These are phyloP conservation scores for Adansonia grandidieri DNA, from an alignment of 441 rosid genomes.

Conservation along the genomic window DNA sequence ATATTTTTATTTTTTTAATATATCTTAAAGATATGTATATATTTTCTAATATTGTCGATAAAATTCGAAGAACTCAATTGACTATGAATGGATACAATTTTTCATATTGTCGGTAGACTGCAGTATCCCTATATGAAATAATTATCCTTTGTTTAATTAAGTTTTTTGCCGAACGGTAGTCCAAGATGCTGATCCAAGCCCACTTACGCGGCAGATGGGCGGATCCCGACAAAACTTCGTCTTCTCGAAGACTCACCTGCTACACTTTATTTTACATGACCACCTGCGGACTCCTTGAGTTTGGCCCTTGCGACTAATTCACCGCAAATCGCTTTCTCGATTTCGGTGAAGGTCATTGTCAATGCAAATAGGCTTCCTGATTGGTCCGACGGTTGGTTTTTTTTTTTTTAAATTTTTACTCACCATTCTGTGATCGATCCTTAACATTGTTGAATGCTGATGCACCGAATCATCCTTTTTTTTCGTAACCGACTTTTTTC, in stretches of 20 bases:
- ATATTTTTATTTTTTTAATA: too few species aligned
- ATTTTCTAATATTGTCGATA: too few species aligned
- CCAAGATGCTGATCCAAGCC: constrained; percentile 4
- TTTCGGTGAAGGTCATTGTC: constrained; percentile 14
- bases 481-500: too few species aligned
- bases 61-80: too few species aligned
- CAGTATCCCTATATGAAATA: too few species aligned
- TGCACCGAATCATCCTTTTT: constrained; percentile 22
- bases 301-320: not conserved
- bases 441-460: not conserved
- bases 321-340: not conserved
- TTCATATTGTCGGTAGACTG: too few species aligned
- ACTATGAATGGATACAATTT: too few species aligned
- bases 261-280: not conserved
- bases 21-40: too few species aligned
- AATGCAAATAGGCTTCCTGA: not conserved
- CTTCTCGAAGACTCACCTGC: not conserved
- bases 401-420: not conserved
- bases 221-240: not conserved
- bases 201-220: constrained; percentile 16
- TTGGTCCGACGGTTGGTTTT: constrained; percentile 16
- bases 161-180: not conserved
- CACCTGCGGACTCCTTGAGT: constrained; percentile 13
- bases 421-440: not conserved
- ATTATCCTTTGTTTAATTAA: not conserved